Evolutionary conservation across 192 early-diverging fungal species (phyloP).

Genomic region (Coemansia sp.): DNA sequence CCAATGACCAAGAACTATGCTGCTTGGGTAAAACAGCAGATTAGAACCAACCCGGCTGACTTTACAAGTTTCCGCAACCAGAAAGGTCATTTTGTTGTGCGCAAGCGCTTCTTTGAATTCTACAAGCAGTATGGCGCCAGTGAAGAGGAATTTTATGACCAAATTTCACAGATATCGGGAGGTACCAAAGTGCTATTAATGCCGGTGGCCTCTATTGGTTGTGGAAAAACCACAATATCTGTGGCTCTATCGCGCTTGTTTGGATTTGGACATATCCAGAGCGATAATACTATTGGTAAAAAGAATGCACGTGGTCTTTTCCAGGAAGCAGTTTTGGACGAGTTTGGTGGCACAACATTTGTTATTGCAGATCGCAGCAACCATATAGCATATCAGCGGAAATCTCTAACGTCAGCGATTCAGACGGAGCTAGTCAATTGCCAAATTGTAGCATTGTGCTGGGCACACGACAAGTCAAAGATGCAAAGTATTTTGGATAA

Average conservation of each 20-base stretch:
- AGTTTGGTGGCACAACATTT: conserved; percentile 57
- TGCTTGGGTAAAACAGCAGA: conserved; percentile 68
- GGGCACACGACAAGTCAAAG: conserved; percentile 61
- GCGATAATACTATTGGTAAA: conserved; percentile 73
- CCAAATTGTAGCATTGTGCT: conserved; percentile 72
- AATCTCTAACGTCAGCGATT: conserved; percentile 55
- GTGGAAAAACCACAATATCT: conserved; percentile 68
- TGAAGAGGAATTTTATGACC: conserved; percentile 15
- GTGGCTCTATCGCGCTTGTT: conserved; percentile 60
- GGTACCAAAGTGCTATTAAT: conserved; percentile 53
- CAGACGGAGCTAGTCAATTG: conserved; percentile 59
- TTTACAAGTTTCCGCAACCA: conserved; percentile 67
- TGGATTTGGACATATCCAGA: conserved; percentile 77
- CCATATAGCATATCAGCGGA: conserved; percentile 59
- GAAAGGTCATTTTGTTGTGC: conserved; percentile 78
- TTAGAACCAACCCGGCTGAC: conserved; percentile 60
- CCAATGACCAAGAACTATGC: conserved; percentile 69
- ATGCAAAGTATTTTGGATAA: conserved; percentile 54
- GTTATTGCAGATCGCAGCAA: conserved; percentile 85
- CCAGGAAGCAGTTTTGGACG: conserved; percentile 56
- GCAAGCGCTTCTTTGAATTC: conserved; percentile 74
- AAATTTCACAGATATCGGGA: conserved; percentile 5
- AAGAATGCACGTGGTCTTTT: conserved; percentile 57
- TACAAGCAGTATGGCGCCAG: conserved; percentile 45
- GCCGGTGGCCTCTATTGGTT: conserved; percentile 78